Conservation (phyloP, 2,329 filamentous ascomycete species). For the Alternaria ethzedia region DNA sequence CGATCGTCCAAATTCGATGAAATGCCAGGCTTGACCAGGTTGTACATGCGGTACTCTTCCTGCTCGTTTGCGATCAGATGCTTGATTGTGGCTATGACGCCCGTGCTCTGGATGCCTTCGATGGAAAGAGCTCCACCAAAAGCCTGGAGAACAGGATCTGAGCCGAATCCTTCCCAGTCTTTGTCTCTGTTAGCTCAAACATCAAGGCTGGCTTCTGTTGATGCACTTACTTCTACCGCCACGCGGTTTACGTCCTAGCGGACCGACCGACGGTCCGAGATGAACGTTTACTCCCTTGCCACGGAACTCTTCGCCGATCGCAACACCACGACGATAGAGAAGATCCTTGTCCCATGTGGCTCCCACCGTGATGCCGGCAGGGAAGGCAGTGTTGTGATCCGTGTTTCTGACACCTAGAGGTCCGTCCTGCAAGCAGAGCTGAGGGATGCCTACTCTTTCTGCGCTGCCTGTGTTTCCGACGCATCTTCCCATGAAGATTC, state of each 20-base stretch:
- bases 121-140: constrained; percentile 80
- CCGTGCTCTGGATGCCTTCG: constrained; percentile 72
- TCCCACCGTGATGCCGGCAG: constrained; percentile 77
- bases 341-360: constrained; percentile 77
- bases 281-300: constrained; percentile 77
- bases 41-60: constrained; percentile 57
- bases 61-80: constrained; percentile 81
- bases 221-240: constrained; percentile 64
- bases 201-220: background rate
- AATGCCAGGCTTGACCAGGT: constrained; percentile 41
- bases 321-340: constrained; percentile 71
- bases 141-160: constrained; percentile 73
- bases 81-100: constrained; percentile 74
- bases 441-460: constrained; percentile 71
- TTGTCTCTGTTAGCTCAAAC: constrained; percentile 6
- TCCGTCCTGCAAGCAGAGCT: constrained; percentile 68
- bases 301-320: constrained; percentile 72
- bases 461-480: constrained; percentile 79
- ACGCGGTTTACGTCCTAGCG: constrained; percentile 66
- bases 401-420: constrained; percentile 75
- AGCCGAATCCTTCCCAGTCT: constrained; percentile 75
- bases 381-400: constrained; percentile 78
- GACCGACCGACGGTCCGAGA: constrained; percentile 73
- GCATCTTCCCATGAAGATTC: constrained; percentile 73
- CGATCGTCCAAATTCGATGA: constrained; percentile 74